Conservation (phyloP, 2,329 filamentous ascomycete species). For the Trichoderma gracile region DNA sequence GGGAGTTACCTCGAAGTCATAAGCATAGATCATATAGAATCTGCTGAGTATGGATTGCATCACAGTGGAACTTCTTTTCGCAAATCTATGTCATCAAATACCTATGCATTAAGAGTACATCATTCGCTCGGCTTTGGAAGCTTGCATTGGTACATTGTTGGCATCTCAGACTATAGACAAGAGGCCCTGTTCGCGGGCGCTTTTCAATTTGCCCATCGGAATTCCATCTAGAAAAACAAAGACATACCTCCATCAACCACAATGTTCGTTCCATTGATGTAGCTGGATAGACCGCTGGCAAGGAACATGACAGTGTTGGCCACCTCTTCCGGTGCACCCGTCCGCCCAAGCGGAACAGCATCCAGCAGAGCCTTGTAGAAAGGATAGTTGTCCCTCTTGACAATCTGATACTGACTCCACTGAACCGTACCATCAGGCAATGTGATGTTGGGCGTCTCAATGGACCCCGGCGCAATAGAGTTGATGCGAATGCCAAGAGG, state of each 20-base stretch:
- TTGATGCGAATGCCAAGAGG: constrained; percentile 33
- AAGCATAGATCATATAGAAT: too few relatives aligned
- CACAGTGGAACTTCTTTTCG: too few relatives aligned
- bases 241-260: constrained; percentile 31
- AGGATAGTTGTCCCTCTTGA: constrained; percentile 20
- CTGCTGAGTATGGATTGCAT: too few relatives aligned
- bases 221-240: neutral
- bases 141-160: too few relatives aligned
- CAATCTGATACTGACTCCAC: constrained; percentile 28
- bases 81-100: too few relatives aligned
- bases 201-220: too few relatives aligned
- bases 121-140: too few relatives aligned
- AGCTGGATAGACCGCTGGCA: constrained; percentile 30
- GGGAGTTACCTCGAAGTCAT: too few relatives aligned
- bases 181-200: too few relatives aligned
- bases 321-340: constrained; percentile 30
- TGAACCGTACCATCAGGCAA: constrained; percentile 31
- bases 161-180: too few relatives aligned
- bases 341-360: constrained; percentile 26
- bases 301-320: constrained; percentile 33
- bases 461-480: constrained; percentile 29
- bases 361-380: constrained; percentile 23
- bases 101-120: too few relatives aligned
- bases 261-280: constrained; percentile 30
- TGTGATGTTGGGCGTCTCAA: constrained; percentile 28